These are phyloP conservation scores for Encephalitozoon romaleae DNA, from an alignment of 371 early-diverging fungal species.

Conservation along the genomic window DNA sequence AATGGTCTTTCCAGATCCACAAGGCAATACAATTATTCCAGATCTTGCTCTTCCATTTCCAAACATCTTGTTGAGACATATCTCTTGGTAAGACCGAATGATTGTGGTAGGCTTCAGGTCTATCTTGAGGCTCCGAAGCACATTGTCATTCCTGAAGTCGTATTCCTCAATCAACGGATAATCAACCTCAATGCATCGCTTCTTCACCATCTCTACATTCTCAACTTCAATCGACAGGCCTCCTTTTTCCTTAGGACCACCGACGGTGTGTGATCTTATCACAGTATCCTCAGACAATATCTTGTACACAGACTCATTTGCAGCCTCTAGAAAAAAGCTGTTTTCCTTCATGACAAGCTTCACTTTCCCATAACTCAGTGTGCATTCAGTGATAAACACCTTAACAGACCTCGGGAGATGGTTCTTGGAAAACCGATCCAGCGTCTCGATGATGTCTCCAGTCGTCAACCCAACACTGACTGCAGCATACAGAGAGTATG, in stretches of 20 bases:
- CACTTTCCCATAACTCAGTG: conserved; percentile 85
- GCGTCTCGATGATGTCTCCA: conserved; percentile 79
- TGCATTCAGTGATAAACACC: conserved; percentile 77
- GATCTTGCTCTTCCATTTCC: conserved; percentile 87
- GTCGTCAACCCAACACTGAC: conserved; percentile 93
- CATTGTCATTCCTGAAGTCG: conserved; percentile 81
- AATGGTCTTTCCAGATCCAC: conserved; percentile 96
- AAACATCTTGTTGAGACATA: conserved; percentile 96
- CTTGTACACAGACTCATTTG: conserved; percentile 73
- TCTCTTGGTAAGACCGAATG: conserved; percentile 94
- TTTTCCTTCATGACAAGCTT: conserved; percentile 87
- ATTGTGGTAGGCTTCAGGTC: conserved; percentile 86
- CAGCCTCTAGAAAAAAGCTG: conserved; percentile 78
- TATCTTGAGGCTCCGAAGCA: conserved; percentile 75
- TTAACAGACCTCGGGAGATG: conserved; percentile 71
- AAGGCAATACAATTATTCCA: conserved; percentile 97
- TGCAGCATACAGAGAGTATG: conserved; percentile 94
- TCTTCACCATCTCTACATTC: conserved; percentile 70
- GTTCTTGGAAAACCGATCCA: conserved; percentile 78
- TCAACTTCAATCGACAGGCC: conserved; percentile 27
- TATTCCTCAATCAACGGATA: conserved; percentile 97
- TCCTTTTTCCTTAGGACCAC: not conserved
- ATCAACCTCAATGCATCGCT: conserved; percentile 82
- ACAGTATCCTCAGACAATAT: conserved; percentile 71
- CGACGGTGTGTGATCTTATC: conserved; percentile 65